phyloP scores from a whole-genome alignment of 805 yeast species.

The Metschnikowia orientalis region DNA sequence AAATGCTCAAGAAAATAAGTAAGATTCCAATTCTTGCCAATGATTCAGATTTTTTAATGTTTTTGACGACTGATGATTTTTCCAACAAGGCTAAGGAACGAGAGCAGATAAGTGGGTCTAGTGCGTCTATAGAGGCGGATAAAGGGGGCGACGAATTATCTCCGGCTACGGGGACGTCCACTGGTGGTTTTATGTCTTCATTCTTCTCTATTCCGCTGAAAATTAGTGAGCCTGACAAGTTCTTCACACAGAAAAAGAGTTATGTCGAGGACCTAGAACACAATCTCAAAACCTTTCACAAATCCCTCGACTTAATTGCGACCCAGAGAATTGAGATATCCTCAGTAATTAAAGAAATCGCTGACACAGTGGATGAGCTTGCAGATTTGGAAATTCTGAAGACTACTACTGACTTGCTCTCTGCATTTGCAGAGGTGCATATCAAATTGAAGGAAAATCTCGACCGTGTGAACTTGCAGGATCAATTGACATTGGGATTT shows the following conservation, averaged over 20 bases:
- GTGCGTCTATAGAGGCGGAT: conserved; percentile 39
- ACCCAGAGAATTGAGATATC: conserved; percentile 73
- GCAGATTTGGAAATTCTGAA: conserved; percentile 73
- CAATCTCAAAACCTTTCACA: conserved; percentile 64
- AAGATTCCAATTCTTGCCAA: conserved; percentile 50
- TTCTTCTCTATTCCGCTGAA: conserved; percentile 66
- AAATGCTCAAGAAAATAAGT: conserved; percentile 75
- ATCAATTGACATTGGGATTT: conserved; percentile 77
- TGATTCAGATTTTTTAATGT: conserved; percentile 75
- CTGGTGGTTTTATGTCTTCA: conserved; percentile 64
- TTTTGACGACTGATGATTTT: conserved; percentile 72
- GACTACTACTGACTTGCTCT: conserved; percentile 57
- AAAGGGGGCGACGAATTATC: conserved; percentile 37
- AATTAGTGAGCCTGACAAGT: conserved; percentile 73
- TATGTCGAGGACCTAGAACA: conserved; percentile 69
- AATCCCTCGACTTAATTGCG: conserved; percentile 68
- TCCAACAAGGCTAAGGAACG: conserved; percentile 63
- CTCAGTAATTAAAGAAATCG: conserved; percentile 66
- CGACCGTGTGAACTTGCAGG: conserved; percentile 77
- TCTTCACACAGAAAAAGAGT: conserved; percentile 62
- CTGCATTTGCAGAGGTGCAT: conserved; percentile 70
- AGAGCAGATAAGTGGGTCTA: conserved; percentile 55
- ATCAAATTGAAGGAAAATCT: conserved; percentile 64
- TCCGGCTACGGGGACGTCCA: conserved; percentile 23
- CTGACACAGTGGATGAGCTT: conserved; percentile 46